Percentiles rank a stretch among this genome's conserved stretches.
Conservation (phyloP, 2,329 filamentous ascomycete genomes). For the Cadophora malorum region DNA sequence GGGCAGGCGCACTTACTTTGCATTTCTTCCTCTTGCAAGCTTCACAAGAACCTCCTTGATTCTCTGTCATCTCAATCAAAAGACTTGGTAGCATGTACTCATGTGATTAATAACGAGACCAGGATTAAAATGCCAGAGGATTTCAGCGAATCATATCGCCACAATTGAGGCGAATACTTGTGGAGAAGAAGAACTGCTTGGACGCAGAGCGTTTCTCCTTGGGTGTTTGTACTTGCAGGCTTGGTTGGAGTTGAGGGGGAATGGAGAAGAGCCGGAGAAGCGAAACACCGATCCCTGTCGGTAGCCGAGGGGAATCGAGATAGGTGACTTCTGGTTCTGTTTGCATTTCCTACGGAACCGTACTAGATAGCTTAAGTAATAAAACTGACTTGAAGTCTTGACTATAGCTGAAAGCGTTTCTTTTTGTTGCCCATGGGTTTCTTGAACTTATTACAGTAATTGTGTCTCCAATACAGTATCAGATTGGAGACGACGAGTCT, state of each 20-base stretch:
- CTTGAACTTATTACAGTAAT: no score
- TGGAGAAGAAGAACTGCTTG: not conserved
- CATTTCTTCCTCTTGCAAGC: constrained; percentile 26
- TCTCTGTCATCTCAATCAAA: constrained; percentile 11
- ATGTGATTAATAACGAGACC: not conserved
- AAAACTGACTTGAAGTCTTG: no score
- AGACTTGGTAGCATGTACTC: not conserved
- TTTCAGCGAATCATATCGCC: not conserved
- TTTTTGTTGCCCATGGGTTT: no score
- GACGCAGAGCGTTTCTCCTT: constrained; percentile 9
- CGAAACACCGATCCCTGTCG: not conserved
- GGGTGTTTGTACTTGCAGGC: not conserved
- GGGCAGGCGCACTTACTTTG: constrained; percentile 16
- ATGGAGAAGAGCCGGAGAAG: not conserved
- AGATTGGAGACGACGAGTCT: no score
- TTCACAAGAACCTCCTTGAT: constrained; percentile 23
- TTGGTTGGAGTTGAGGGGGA: not conserved
- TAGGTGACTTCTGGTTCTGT: no score
- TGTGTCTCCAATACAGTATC: no score
- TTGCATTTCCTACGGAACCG: no score
- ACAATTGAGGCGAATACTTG: not conserved
- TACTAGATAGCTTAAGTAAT: no score
- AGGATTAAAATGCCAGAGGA: no score
- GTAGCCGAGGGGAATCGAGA: not conserved
- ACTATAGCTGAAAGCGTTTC: no score